These are phyloP conservation scores for Penium margaritaceum DNA, from an alignment of 139 green algal species.

Conservation along the genomic window DNA sequence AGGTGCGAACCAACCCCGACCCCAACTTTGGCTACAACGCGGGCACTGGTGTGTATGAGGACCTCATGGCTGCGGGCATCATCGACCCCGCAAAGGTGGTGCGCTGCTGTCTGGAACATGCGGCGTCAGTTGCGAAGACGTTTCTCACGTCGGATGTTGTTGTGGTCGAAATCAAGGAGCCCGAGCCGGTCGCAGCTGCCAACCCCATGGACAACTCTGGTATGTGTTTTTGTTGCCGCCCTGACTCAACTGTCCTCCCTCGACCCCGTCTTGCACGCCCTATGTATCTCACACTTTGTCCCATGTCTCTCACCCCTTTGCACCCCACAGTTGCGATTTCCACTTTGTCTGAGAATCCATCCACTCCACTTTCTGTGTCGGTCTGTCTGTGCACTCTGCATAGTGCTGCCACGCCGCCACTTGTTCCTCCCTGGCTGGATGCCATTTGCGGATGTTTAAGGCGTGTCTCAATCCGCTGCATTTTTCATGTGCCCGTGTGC, in stretches of 20 bases:
- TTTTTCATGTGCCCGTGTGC: background rate
- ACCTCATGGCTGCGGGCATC: slow-evolving; percentile 92
- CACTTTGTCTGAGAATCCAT: too few species aligned
- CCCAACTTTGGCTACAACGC: slow-evolving; percentile 80
- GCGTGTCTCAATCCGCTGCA: background rate
- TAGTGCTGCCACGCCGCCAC: background rate
- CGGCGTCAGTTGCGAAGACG: slow-evolving; percentile 86
- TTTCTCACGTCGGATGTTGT: slow-evolving; percentile 94
- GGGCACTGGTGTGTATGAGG: slow-evolving; percentile 76
- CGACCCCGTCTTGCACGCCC: too few species aligned
- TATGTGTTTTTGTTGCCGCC: background rate
- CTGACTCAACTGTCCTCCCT: too few species aligned
- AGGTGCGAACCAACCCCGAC: slow-evolving; percentile 54
- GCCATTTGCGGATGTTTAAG: background rate
- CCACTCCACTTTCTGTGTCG: too few species aligned
- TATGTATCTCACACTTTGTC: too few species aligned
- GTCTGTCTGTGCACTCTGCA: background rate
- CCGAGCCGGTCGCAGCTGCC: slow-evolving; percentile 48
- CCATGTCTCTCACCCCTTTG: too few species aligned
- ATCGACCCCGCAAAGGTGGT: slow-evolving; percentile 98
- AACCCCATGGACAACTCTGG: slow-evolving; percentile 51
- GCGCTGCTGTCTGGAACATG: slow-evolving; percentile 90
- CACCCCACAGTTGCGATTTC: too few species aligned
- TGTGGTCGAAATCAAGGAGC: slow-evolving; percentile 75
- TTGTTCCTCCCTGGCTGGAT: background rate